phyloP scores from a whole-genome alignment of 1,284 basidiomycete species.

The Singerocomus inundabilis region DNA sequence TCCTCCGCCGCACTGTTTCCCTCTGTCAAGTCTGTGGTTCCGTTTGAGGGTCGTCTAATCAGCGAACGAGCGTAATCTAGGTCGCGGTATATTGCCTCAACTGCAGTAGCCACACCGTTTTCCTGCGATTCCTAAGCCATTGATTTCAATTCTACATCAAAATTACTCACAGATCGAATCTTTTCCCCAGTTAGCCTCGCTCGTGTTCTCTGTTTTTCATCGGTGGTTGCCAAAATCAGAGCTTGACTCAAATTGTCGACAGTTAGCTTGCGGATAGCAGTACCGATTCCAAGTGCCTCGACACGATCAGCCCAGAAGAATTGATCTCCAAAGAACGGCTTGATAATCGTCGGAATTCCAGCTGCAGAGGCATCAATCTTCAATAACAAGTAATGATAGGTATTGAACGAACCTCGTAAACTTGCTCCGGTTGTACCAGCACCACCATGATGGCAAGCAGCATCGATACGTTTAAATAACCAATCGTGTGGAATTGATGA shows the following conservation, averaged over 20 bases:
- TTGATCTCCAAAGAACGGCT: slow-evolving; percentile 97
- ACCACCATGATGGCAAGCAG: slow-evolving; percentile 96
- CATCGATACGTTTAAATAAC: slow-evolving; percentile 92
- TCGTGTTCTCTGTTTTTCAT: slow-evolving; percentile 82
- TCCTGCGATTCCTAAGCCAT: slow-evolving; percentile 52
- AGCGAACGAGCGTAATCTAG: slow-evolving; percentile 84
- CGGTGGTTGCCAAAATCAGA: slow-evolving; percentile 77
- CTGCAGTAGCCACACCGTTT: slow-evolving; percentile 84
- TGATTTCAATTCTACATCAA: background rate
- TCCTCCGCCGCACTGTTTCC: slow-evolving; percentile 44
- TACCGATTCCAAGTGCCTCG: slow-evolving; percentile 89
- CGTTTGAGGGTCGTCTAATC: slow-evolving; percentile 56
- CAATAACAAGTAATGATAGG: background rate
- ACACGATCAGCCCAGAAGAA: slow-evolving; percentile 97
- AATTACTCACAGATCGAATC: slow-evolving; percentile 66
- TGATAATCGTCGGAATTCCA: slow-evolving; percentile 93
- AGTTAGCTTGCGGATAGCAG: slow-evolving; percentile 82
- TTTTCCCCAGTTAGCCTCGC: slow-evolving; percentile 82
- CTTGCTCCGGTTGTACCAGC: slow-evolving; percentile 96
- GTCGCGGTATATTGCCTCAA: slow-evolving; percentile 91
- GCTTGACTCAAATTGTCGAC: slow-evolving; percentile 77
- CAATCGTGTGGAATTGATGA: slow-evolving; percentile 94
- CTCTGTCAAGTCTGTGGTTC: slow-evolving; percentile 38
- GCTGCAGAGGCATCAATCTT: slow-evolving; percentile 45
- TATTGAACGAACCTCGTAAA: slow-evolving; percentile 62